These are phyloP conservation scores for Bolboschoenoplectus hybrid DNA, from an alignment of 202 grass and related monocot species.

Conservation along the genomic window DNA sequence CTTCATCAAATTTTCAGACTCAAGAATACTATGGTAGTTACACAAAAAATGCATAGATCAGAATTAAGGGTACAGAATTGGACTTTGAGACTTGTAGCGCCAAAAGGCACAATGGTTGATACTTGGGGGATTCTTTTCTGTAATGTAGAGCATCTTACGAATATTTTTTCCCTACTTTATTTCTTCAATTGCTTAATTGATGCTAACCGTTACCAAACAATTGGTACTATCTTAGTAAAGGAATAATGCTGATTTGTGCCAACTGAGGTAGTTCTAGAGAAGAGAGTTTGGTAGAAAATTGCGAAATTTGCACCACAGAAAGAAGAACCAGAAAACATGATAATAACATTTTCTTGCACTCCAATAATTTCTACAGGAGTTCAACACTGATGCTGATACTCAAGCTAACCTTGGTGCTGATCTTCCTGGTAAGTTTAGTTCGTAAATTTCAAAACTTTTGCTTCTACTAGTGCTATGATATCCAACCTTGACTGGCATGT, in stretches of 20 bases:
- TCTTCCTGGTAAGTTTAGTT: constrained; percentile 55
- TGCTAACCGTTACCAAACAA: not conserved
- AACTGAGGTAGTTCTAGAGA: not conserved
- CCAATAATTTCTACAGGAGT: constrained; percentile 50
- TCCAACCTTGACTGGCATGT: not conserved
- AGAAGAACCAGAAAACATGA: not conserved
- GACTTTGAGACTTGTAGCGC: not conserved
- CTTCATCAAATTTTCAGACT: not conserved
- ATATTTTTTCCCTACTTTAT: not conserved
- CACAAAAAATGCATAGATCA: too few relatives aligned
- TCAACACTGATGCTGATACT: constrained; percentile 61
- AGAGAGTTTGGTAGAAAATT: not conserved
- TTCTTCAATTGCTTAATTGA: constrained; percentile 10
- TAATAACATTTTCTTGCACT: not conserved
- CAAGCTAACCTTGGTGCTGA: constrained; percentile 69
- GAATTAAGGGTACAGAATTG: not conserved
- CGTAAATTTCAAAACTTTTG: not conserved
- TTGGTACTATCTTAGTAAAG: not conserved
- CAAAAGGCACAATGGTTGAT: not conserved
- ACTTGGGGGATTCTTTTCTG: not conserved
- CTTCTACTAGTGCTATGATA: not conserved
- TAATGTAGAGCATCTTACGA: not conserved
- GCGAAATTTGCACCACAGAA: not conserved
- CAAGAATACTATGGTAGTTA: too few relatives aligned
- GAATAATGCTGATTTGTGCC: not conserved